Evolutionary conservation across 257 asterid species (phyloP).

Genomic region (Osmanthus fragrans): DNA sequence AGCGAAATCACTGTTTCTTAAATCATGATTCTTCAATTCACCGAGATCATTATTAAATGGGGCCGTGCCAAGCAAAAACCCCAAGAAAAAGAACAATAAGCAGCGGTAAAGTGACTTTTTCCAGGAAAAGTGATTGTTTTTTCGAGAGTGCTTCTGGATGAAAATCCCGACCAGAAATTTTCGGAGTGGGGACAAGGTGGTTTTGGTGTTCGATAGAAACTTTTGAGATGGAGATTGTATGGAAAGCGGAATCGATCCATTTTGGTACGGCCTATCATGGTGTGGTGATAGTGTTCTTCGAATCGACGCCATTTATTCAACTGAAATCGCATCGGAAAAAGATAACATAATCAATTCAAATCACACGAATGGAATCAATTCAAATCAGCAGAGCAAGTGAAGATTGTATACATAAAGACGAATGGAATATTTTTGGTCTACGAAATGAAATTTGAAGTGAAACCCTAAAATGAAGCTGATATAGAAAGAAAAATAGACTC

Average conservation of each 20-base stretch:
- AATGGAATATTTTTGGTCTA: background rate
- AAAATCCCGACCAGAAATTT: constrained; percentile 43
- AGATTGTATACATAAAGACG: background rate
- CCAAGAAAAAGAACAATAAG: constrained; percentile 63
- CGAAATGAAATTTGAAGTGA: background rate
- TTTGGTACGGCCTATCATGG: constrained; percentile 64
- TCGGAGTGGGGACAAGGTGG: constrained; percentile 55
- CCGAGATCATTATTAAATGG: constrained; percentile 50
- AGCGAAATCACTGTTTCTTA: constrained; percentile 38
- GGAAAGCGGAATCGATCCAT: constrained; percentile 55
- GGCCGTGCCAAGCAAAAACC: constrained; percentile 83
- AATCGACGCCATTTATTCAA: constrained; percentile 75
- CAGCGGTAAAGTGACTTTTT: constrained; percentile 57
- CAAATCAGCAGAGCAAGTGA: constrained; percentile 26
- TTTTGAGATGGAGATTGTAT: constrained; percentile 67
- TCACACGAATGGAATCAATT: background rate
- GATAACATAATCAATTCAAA: constrained; percentile 16
- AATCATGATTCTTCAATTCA: constrained; percentile 43
- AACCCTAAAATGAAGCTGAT: constrained; percentile 33
- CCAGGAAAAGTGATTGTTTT: constrained; percentile 51
- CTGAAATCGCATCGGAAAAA: constrained; percentile 36
- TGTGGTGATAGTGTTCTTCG: constrained; percentile 83
- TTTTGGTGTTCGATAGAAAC: constrained; percentile 48
- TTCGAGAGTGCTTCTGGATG: constrained; percentile 48
- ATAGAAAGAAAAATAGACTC: background rate